Evolutionary conservation across 768 basidiomycete species (phyloP).

Genomic region (Amanita inopinata): DNA sequence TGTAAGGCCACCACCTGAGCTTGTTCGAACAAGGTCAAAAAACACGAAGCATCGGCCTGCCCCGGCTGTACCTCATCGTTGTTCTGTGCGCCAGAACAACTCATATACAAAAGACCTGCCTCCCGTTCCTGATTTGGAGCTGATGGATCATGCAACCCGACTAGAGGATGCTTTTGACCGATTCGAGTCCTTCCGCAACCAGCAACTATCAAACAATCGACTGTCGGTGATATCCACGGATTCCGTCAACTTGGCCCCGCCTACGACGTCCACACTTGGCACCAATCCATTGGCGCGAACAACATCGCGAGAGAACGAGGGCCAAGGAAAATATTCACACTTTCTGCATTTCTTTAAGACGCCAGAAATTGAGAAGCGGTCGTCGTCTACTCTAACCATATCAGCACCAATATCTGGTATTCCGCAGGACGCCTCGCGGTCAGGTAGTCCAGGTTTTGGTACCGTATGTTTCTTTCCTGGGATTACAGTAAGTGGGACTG

Average conservation of each 20-base stretch:
- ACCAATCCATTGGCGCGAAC: conserved; percentile 15
- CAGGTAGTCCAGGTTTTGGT: conserved; percentile 58
- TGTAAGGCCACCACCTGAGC: conserved; percentile 37
- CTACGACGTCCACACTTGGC: conserved; percentile 6
- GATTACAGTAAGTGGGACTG: conserved; percentile 2
- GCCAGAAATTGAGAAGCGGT: conserved; percentile 37
- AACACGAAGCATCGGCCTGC: conserved; percentile 35
- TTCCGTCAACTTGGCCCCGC: conserved; percentile 10
- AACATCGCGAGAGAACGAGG: conserved; percentile 21
- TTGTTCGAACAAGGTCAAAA: conserved; percentile 21
- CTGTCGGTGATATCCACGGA: conserved; percentile 7
- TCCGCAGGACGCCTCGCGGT: conserved; percentile 24
- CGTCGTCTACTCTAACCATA: conserved; percentile 37
- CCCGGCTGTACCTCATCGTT: conserved; percentile 36
- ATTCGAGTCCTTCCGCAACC: conserved; percentile 75
- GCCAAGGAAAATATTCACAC: conserved; percentile 31
- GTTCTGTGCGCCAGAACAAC: conserved; percentile 4
- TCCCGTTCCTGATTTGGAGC: conserved; percentile 30
- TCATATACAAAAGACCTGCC: conserved; percentile 40
- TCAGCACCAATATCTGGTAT: conserved; percentile 54
- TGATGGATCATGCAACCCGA: conserved; percentile 30
- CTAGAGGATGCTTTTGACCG: conserved; percentile 84
- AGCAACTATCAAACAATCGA: conserved; percentile 18
- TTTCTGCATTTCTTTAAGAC: conserved; percentile 57
- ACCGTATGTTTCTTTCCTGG: conserved; percentile 31